phyloP scores from a whole-genome alignment of 306 rosid genomes.

The Fragaria iinumae region DNA sequence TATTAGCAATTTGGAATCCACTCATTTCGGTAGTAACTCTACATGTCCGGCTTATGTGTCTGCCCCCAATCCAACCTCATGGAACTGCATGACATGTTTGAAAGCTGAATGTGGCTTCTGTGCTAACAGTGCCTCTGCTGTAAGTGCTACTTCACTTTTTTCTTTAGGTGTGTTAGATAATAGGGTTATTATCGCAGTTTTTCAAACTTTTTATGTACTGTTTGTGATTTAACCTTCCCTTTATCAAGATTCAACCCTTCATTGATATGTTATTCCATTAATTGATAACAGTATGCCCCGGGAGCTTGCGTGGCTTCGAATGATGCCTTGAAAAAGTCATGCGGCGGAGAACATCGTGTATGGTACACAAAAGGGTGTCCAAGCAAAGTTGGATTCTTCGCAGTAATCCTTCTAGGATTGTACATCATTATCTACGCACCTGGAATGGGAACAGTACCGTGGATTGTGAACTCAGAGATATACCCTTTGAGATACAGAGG shows the following conservation, averaged over 20 bases:
- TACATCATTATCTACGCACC: constrained; percentile 70
- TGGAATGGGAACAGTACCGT: constrained; percentile 81
- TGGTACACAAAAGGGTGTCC: constrained; percentile 82
- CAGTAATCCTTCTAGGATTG: constrained; percentile 57
- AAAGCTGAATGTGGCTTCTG: constrained; percentile 63
- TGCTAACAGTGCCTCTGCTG: constrained; percentile 34
- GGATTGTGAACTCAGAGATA: constrained; percentile 83
- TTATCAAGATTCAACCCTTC: not conserved
- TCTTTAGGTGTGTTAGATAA: not conserved
- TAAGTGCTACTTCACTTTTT: constrained; percentile 33
- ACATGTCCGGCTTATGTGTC: constrained; percentile 51
- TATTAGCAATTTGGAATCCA: constrained; percentile 41
- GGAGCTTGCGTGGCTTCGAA: constrained; percentile 72
- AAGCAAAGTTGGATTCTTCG: constrained; percentile 60
- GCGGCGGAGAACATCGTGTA: constrained; percentile 40
- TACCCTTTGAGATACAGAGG: constrained; percentile 77
- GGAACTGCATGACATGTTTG: constrained; percentile 82
- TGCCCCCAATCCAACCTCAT: constrained; percentile 41
- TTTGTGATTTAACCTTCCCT: not conserved
- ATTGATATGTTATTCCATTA: not conserved
- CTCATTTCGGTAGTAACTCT: constrained; percentile 59
- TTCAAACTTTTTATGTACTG: not conserved
- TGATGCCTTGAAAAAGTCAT: constrained; percentile 28
- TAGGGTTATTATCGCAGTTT: not conserved
- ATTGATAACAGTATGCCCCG: constrained; percentile 47